phyloP scores from a whole-genome alignment of 257 asterid species.

The Mentha longifolia region DNA sequence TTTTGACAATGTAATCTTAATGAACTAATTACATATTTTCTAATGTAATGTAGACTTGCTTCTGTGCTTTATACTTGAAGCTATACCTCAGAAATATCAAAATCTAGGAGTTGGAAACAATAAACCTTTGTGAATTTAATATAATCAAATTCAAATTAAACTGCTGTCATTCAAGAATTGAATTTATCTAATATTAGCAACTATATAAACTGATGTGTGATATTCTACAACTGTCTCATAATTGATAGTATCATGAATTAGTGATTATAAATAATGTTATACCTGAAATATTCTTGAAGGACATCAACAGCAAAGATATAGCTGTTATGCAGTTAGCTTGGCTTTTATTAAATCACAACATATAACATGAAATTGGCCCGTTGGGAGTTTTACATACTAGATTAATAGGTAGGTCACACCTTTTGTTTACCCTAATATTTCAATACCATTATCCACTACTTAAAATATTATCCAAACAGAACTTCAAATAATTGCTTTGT shows the following conservation, averaged over 20 bases:
- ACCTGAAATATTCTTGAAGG: slow-evolving; percentile 13
- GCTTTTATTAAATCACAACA: not conserved
- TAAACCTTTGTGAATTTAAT: not conserved
- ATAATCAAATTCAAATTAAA: not conserved
- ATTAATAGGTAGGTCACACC: too few species aligned
- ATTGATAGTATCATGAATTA: not conserved
- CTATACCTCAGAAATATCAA: too few species aligned
- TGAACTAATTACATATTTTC: too few species aligned
- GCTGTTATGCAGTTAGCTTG: slow-evolving; percentile 14
- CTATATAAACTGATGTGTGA: not conserved
- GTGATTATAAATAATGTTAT: not conserved
- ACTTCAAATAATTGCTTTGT: too few species aligned
- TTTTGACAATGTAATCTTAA: not conserved
- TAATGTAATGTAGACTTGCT: too few species aligned
- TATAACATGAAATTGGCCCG: slow-evolving; percentile 6
- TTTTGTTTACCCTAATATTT: not conserved
- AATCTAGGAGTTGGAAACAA: not conserved
- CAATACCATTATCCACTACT: not conserved
- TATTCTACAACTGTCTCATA: not conserved
- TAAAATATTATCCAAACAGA: not conserved
- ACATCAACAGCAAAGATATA: slow-evolving; percentile 5
- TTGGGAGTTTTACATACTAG: not conserved
- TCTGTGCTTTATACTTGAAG: too few species aligned
- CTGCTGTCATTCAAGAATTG: not conserved
- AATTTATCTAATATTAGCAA: not conserved